Conservation (phyloP, 2,329 filamentous ascomycete genomes). For the Mariannaea sp. region DNA sequence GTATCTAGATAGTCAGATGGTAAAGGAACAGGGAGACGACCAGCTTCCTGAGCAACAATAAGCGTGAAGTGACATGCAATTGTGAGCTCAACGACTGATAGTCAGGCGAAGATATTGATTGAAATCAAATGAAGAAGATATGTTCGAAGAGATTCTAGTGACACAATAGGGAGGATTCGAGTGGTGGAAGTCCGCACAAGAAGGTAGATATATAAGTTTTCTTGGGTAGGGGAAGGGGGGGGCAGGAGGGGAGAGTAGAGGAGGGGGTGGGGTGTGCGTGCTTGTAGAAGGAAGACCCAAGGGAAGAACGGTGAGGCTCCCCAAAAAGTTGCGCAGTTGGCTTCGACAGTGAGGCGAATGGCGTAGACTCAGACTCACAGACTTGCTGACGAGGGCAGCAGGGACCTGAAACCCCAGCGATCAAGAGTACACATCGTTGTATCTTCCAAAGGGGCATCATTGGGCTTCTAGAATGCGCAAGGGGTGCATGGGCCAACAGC, state of each 20-base stretch:
- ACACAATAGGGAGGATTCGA: constrained; percentile 4
- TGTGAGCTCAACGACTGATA: constrained; percentile 19
- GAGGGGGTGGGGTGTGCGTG: neutral
- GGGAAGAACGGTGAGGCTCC: constrained; percentile 33
- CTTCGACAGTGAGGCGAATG: constrained; percentile 33
- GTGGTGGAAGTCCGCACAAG: constrained; percentile 5
- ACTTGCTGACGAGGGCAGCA: constrained; percentile 23
- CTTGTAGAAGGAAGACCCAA: constrained; percentile 1
- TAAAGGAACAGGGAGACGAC: constrained; percentile 15
- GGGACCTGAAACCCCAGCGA: constrained; percentile 31
- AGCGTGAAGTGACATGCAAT: constrained; percentile 17
- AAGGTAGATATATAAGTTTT: constrained; percentile 13
- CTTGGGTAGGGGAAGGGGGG: neutral
- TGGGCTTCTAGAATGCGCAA: constrained; percentile 34
- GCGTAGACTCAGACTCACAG: constrained; percentile 27
- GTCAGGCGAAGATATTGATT: constrained; percentile 26
- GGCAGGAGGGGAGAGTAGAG: neutral
- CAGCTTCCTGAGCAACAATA: constrained; percentile 7
- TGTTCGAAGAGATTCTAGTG: constrained; percentile 16
- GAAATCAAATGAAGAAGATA: constrained; percentile 18
- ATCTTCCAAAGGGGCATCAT: constrained; percentile 28
- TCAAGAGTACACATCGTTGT: constrained; percentile 4
- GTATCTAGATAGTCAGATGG: constrained; percentile 16
- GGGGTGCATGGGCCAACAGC: constrained; percentile 18
- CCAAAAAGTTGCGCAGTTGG: constrained; percentile 31